Evolutionary conservation across 75 land plant species (phyloP).

Genomic region (Cunninghamia lanceolata): DNA sequence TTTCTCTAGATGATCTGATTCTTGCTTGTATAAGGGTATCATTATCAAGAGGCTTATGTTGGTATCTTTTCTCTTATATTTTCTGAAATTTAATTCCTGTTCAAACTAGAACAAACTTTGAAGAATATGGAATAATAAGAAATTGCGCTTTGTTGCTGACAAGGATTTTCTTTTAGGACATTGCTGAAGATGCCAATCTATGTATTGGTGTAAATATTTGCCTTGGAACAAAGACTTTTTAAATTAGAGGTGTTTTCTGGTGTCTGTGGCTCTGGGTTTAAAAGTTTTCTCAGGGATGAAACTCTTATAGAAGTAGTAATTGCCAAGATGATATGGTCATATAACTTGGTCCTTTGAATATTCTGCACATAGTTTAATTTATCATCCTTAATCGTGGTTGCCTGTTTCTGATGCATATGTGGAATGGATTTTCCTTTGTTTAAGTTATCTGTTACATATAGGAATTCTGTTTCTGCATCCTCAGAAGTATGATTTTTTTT

Average conservation of each 20-base stretch:
- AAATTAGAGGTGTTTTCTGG: not conserved
- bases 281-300: not conserved
- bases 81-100: not conserved
- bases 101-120: not conserved
- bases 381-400: not conserved
- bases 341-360: not conserved
- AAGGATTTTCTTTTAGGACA: not conserved
- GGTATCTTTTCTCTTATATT: not conserved
- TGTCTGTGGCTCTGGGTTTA: not conserved
- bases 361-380: not conserved
- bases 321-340: not conserved
- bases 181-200: not conserved
- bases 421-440: not conserved
- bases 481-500: not conserved
- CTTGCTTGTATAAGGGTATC: not conserved
- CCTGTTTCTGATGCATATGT: not conserved
- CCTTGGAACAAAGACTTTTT: not conserved
- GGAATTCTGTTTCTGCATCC: not conserved
- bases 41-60: not conserved
- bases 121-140: not conserved
- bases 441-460: not conserved
- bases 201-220: not conserved
- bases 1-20: not conserved
- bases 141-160: not conserved
- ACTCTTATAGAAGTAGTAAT: not conserved